phyloP scores from a whole-genome alignment of 495 filamentous ascomycete genomes.

The Daldinia bambusicola region DNA sequence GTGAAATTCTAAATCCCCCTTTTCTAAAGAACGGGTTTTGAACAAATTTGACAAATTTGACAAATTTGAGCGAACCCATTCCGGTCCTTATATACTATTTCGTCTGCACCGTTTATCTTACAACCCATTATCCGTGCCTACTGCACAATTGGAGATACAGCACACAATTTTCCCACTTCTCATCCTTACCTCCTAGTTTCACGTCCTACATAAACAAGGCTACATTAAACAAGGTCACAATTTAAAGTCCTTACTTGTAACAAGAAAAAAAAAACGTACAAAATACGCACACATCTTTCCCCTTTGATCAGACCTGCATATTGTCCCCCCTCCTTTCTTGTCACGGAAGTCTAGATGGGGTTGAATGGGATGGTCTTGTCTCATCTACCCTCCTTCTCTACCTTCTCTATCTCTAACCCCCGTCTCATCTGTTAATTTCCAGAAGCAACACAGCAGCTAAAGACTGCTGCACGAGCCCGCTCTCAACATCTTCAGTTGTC shows the following conservation, averaged over 20 bases:
- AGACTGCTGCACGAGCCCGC: constrained; percentile 36
- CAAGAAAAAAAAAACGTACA: no score
- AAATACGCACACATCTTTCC: constrained; percentile 32
- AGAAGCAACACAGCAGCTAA: constrained; percentile 41
- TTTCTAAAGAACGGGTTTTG: background rate
- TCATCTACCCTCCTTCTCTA: constrained; percentile 16
- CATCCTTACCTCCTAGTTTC: background rate
- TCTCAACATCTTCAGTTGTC: constrained; percentile 8
- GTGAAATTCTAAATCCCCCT: background rate
- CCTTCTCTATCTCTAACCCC: background rate
- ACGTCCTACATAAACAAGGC: background rate
- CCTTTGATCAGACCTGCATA: constrained; percentile 42
- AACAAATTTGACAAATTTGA: background rate
- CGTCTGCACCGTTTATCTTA: background rate
- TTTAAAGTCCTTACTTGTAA: constrained; percentile 24
- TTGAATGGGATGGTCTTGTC: constrained; percentile 26
- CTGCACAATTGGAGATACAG: background rate
- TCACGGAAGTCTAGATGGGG: constrained; percentile 24
- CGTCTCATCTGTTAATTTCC: constrained; percentile 19
- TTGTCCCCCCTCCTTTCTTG: background rate
- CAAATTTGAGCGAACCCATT: background rate
- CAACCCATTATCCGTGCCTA: background rate
- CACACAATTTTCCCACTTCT: background rate
- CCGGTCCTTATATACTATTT: background rate
- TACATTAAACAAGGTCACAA: background rate